These are phyloP conservation scores for Colletotrichum orbiculare DNA, from an alignment of 2,329 filamentous ascomycete genomes.

Conservation along the genomic window DNA sequence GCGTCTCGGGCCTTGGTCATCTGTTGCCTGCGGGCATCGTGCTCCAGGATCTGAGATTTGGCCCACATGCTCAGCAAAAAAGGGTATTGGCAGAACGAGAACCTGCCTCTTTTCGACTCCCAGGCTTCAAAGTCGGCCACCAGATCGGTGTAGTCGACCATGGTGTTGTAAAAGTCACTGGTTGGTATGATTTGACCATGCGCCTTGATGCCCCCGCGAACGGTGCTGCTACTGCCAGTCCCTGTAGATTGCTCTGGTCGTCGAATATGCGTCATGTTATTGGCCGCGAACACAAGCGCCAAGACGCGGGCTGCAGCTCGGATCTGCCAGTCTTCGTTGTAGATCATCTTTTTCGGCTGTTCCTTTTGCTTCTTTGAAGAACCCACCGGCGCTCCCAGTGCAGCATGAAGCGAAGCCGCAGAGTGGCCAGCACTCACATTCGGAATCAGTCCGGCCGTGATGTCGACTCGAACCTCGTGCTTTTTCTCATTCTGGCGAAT, in stretches of 20 bases:
- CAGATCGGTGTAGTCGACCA: conserved; percentile 88
- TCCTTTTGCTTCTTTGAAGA: conserved; percentile 66
- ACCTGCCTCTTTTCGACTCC: conserved; percentile 80
- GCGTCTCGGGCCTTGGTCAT: conserved; percentile 87
- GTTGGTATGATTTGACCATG: conserved; percentile 79
- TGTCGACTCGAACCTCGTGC: conserved; percentile 67
- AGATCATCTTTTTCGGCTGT: conserved; percentile 68
- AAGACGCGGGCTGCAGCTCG: conserved; percentile 83
- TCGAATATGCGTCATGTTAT: conserved; percentile 64
- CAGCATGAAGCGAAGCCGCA: conserved; percentile 80
- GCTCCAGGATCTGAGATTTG: conserved; percentile 90
- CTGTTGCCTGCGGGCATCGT: conserved; percentile 91
- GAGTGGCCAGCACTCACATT: conserved; percentile 75
- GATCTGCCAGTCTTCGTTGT: conserved; percentile 90
- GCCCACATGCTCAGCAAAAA: conserved; percentile 93
- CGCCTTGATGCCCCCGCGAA: conserved; percentile 54
- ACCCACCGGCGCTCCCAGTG: conserved; percentile 67
- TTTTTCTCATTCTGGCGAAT: conserved; percentile 77
- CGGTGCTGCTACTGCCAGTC: conserved; percentile 41
- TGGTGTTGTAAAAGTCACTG: conserved; percentile 87
- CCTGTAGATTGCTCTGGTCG: conserved; percentile 43
- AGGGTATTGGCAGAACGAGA: conserved; percentile 92
- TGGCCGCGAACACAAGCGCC: conserved; percentile 84
- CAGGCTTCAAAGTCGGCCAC: conserved; percentile 88
- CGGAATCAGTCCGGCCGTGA: conserved; percentile 76